Conservation (phyloP, 75 land plant genomes). For the Picea sitchensis region DNA sequence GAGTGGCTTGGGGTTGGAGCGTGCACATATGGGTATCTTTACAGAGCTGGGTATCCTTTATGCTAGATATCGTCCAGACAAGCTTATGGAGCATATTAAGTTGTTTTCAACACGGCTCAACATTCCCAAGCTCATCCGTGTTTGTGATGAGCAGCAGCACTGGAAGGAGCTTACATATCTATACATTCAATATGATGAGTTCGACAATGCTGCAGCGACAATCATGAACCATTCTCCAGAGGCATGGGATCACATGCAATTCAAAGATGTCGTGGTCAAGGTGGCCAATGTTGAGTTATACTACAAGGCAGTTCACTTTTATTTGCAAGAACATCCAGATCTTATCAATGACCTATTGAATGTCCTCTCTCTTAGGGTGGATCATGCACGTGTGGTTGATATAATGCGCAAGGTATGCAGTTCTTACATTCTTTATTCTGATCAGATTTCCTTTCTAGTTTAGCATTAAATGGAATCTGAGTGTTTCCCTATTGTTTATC, state of each 20-base stretch:
- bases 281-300: conserved; percentile 98
- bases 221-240: conserved; percentile 99
- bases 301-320: conserved; percentile 97
- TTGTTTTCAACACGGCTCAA: conserved; percentile 93
- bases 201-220: conserved; percentile 97
- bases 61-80: conserved; percentile 93
- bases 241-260: conserved; percentile 99
- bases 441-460: background rate
- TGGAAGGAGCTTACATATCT: conserved; percentile 97
- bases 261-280: conserved; percentile 94
- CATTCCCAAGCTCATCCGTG: conserved; percentile 97
- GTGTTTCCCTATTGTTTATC: background rate
- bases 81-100: conserved; percentile 98
- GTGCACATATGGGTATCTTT: conserved; percentile 99
- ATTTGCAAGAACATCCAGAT: conserved; percentile 93
- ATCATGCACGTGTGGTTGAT: conserved; percentile 95
- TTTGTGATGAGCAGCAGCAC: conserved; percentile 98
- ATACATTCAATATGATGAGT: conserved; percentile 98
- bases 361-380: conserved; percentile 88
- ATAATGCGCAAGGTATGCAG: conserved; percentile 84
- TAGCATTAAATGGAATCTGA: background rate
- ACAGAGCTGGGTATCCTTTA: conserved; percentile 94
- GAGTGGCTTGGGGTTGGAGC: conserved; percentile 95
- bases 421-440: background rate
- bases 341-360: conserved; percentile 90